Evolutionary conservation across 2,329 filamentous ascomycete species (phyloP).

Genomic region (Nemania sp.): DNA sequence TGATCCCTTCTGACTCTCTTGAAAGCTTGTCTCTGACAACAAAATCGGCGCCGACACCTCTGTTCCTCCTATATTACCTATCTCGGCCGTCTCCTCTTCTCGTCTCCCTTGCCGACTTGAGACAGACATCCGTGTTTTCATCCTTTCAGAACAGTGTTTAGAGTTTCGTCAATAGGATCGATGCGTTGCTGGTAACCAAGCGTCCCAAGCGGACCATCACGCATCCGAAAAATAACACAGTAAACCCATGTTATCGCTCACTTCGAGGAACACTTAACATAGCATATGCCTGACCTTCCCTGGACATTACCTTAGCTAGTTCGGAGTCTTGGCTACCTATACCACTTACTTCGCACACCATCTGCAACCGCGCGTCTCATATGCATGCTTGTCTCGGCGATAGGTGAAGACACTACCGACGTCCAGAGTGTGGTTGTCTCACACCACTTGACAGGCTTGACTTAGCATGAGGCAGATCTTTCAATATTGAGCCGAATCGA

Average conservation of each 20-base stretch:
- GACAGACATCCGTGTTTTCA: constrained; percentile 14
- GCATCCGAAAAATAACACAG: no score
- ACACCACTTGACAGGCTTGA: no score
- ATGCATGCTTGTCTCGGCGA: neutral
- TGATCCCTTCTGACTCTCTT: neutral
- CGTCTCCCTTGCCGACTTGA: constrained; percentile 4
- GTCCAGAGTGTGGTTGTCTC: neutral
- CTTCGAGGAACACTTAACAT: no score
- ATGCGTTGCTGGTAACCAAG: constrained; percentile 1
- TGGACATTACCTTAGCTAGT: neutral
- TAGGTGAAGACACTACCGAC: neutral
- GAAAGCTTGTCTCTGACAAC: neutral
- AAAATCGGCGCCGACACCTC: neutral
- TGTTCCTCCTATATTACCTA: no score
- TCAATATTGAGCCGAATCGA: no score
- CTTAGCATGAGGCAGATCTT: no score
- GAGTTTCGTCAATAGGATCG: constrained; percentile 5
- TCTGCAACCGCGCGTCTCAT: neutral
- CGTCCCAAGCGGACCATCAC: neutral
- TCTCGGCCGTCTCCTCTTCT: neutral
- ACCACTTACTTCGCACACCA: no score
- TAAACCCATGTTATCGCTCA: no score
- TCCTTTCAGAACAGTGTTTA: neutral
- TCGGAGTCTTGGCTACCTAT: neutral
- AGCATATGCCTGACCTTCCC: no score